Conservation (phyloP, 345 rosid species). For the Schrenkiella parvula region DNA sequence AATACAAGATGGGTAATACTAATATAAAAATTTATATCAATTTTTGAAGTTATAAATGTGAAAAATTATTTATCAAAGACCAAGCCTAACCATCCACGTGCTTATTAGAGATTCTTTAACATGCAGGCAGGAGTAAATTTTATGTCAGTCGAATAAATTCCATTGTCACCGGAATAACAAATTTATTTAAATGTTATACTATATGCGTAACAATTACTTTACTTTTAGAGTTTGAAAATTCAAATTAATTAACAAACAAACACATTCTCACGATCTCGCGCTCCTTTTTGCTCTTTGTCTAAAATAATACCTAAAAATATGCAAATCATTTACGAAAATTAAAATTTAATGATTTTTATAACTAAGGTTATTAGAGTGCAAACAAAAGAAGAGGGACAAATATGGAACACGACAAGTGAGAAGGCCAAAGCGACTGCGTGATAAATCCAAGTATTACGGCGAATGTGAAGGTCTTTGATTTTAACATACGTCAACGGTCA, state of each 20-base stretch:
- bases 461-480: slow-evolving; percentile 2
- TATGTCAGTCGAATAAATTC: slow-evolving; percentile 38
- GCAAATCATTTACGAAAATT: not conserved
- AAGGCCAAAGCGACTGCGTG: slow-evolving; percentile 20
- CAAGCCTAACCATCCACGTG: slow-evolving; percentile 20
- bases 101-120: not conserved
- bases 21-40: slow-evolving; percentile 4
- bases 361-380: not conserved
- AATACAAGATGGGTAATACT: slow-evolving; percentile 27
- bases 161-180: slow-evolving; percentile 26
- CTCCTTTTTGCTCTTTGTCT: slow-evolving; percentile 4
- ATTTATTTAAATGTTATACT: slow-evolving; percentile 14
- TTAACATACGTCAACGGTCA: slow-evolving; percentile 17
- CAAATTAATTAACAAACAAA: slow-evolving; percentile 16
- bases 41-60: slow-evolving; percentile 14
- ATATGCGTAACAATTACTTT: slow-evolving; percentile 10
- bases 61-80: not conserved
- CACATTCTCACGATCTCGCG: slow-evolving; percentile 21
- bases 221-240: slow-evolving; percentile 21
- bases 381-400: slow-evolving; percentile 25
- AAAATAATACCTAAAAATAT: not conserved
- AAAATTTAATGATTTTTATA: not conserved
- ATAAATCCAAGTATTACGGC: slow-evolving; percentile 26
- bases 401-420: slow-evolving; percentile 24
- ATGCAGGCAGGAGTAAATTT: slow-evolving; percentile 21